Evolutionary conservation across 139 green algal species (phyloP), one percentile per base, ranked within the genome.

Genomic region (Gonium pectorale): DNA sequence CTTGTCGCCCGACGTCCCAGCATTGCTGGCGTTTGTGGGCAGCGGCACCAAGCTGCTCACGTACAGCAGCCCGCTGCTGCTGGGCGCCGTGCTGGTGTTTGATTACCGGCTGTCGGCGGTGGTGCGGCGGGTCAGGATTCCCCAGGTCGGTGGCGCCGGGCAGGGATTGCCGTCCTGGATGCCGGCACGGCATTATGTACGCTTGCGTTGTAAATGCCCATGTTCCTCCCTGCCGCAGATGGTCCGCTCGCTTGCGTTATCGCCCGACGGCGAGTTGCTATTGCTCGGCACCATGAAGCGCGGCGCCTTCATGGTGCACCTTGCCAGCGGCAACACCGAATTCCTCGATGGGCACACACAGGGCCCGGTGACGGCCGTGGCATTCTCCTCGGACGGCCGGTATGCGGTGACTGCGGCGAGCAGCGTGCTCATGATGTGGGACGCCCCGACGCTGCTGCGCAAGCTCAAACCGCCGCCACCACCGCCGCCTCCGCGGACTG

Each of bases 71-170:
- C 80, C 84, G 13, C 73, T 89, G 73, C 73, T 91, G 72, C 66
- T 85, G 26, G 88, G 88, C 37, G 68, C 69, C 24, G 77, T 88
- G 40, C 31, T 91, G 26, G 29, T 91, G 79, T 91, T 73, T 78
- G 87, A 91, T 79, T 87, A 87, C 72, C 80, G 86, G 19, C 75
- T 88, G 68, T 69, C 73, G 24, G 63, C 43, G 29, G 87, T 90
- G 62, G 68, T 86, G 40, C 67, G 81, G 22, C 35, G 40, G 21
- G 41, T 90, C 5, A 40, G 35, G 3, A n/a, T 86, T 27, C 83
- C 79, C 64, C 79, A 84, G 78, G 78, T 84, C 31, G 11, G 68
- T 26, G 56, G 56, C 27, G 19, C 19, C 27, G 56, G 22, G 19
- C 6, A 22, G 9, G 19, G 56, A 27, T 33, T 64, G 56, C 19